Percentiles rank a stretch among this genome's conserved stretches.
Conservation (phyloP, 2,329 filamentous ascomycete species). For the Pseudogymnoascus sp. region DNA sequence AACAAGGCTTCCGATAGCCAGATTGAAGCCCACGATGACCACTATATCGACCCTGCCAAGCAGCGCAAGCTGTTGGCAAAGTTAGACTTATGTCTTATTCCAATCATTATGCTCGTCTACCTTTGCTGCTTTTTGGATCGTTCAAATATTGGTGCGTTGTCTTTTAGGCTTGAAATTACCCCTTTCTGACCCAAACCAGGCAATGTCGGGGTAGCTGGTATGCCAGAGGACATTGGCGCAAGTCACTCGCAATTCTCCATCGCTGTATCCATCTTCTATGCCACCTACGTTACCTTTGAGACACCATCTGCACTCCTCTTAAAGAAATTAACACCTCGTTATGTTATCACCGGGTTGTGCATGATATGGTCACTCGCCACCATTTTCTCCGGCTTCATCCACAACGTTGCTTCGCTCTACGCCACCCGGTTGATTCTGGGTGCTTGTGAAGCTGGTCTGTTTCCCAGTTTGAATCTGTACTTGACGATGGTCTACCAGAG, state of each 20-base stretch:
- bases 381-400: conserved; percentile 36
- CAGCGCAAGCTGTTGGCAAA: conserved; percentile 39
- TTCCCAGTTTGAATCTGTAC: conserved; percentile 37
- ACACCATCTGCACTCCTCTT: conserved; percentile 38
- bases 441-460: neutral
- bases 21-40: conserved; percentile 7
- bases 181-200: conserved; percentile 12
- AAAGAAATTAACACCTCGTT: conserved; percentile 37
- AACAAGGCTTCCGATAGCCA: conserved; percentile 8
- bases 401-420: conserved; percentile 34
- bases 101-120: conserved; percentile 43
- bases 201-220: conserved; percentile 18
- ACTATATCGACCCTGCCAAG: conserved; percentile 33
- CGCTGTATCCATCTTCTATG: conserved; percentile 40
- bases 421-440: conserved; percentile 27
- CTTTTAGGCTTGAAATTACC: neutral
- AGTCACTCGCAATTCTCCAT: conserved; percentile 16
- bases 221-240: conserved; percentile 16
- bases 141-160: conserved; percentile 18
- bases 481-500: conserved; percentile 46
- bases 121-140: conserved; percentile 46
- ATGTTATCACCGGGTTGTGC: conserved; percentile 30
- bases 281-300: conserved; percentile 42
- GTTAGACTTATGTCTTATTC: conserved; percentile 36
- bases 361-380: conserved; percentile 29